These are phyloP conservation scores for Castanea sativa DNA, from an alignment of 306 rosid species.

Conservation along the genomic window DNA sequence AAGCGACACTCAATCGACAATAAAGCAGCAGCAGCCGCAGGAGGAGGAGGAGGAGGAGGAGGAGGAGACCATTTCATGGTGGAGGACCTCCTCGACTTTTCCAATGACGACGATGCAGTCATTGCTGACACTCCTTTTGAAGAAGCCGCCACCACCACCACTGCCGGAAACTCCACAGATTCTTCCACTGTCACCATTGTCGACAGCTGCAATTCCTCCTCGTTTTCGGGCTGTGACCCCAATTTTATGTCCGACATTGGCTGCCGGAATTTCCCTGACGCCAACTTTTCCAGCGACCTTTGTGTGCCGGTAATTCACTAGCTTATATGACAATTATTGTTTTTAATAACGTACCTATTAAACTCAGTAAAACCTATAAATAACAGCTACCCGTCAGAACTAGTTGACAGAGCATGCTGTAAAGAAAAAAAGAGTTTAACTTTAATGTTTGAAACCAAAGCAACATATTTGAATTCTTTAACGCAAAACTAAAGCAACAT, in stretches of 20 bases:
- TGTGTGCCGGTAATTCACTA: constrained; percentile 64
- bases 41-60: background rate
- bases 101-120: constrained; percentile 47
- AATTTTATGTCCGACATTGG: constrained; percentile 26
- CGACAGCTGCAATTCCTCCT: constrained; percentile 54
- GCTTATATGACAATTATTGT: background rate
- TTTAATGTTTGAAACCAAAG: no score
- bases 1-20: constrained; percentile 26
- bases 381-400: no score
- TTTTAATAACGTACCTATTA: no score
- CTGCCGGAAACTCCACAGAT: constrained; percentile 46
- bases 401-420: no score
- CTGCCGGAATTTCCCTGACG: constrained; percentile 34
- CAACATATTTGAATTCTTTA: no score
- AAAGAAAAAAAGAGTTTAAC: no score
- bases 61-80: constrained; percentile 59
- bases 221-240: constrained; percentile 40
- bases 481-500: background rate
- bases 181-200: constrained; percentile 45
- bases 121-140: constrained; percentile 35
- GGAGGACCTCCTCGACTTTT: constrained; percentile 84
- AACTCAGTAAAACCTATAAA: no score
- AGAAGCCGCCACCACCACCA: constrained; percentile 36
- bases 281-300: constrained; percentile 65
- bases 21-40: background rate